Base-by-base conservation (phyloP, 2,329 filamentous ascomycete genomes). In the Alternaria sp. region DNA sequence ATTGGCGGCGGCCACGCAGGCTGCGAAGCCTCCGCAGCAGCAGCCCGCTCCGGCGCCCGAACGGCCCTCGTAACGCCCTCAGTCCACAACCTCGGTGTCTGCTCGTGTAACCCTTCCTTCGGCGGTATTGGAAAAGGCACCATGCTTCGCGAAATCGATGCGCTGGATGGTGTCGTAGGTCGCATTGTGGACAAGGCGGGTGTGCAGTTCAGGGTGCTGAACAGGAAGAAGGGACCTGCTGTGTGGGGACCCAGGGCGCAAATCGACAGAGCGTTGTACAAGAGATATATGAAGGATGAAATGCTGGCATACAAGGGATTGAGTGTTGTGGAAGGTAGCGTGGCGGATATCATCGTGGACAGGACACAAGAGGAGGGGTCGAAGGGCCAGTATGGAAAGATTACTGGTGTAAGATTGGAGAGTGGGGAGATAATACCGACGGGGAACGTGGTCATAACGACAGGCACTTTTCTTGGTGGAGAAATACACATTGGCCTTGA, bases 101-200 rank as follows among this genome's bases (percentile, higher is more conserved):
- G 95, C 82, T 97, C 94, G 36, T 98, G 95, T 83, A 98, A 98
- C 78, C 95, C 95, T 2, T 97, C 93, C 67, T 97, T 99, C 76
- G 96, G 96, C 43, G 96, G 96, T n/a, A 98, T 99, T 71, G 96
- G 96, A 47, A 99, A 99, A 79, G 96, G 96, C 15, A 98, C 93
- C 10, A 97, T 99, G 84, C 84, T 99, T 54, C 90, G 95, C 45
- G 96, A 99, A 81, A 90, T 99, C 30, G 96, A 99, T 82, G 96
- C 96, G 0, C 85, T 99, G 63, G 96, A 98, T 75, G 96, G 96
- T 0, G 84, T 99, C 19, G 91, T 93, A 0, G 94, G 93, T 0
- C 88, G 93, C 36, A 90, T 97, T 21, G 93, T 97, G 62, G 96
- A 99, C 82, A 95, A 96, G 78, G 91, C 96, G 4, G 96, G 93